Conservation (phyloP, 257 asterid species). For the Leonotis leonurus region DNA sequence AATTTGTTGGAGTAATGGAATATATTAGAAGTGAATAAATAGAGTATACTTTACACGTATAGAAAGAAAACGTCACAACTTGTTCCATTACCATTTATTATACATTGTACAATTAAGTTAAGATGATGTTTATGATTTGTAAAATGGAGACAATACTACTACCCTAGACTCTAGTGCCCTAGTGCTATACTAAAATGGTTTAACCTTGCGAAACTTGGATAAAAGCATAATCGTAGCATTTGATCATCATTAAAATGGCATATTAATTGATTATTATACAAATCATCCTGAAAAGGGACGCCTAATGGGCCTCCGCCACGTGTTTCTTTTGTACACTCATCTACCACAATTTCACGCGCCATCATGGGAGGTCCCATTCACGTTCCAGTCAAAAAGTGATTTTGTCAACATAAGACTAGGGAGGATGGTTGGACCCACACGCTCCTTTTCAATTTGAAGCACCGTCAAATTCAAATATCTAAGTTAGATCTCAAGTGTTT, state of each 20-base stretch:
- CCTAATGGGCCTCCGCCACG: constrained; percentile 22
- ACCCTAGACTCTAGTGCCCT: too few relatives aligned
- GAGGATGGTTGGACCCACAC: constrained; percentile 19
- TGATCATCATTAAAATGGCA: neutral
- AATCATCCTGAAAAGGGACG: neutral
- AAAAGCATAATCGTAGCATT: neutral
- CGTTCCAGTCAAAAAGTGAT: constrained; percentile 27
- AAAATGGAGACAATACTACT: neutral
- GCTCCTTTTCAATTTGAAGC: neutral
- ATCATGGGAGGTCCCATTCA: constrained; percentile 17
- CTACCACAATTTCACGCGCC: constrained; percentile 16
- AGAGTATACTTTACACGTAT: too few relatives aligned
- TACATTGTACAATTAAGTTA: neutral
- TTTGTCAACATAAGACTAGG: constrained; percentile 8
- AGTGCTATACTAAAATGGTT: too few relatives aligned
- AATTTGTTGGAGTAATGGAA: too few relatives aligned
- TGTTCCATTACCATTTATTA: too few relatives aligned
- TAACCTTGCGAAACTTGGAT: neutral
- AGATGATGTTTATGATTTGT: constrained; percentile 8
- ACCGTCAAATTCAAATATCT: neutral
- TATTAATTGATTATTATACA: constrained; percentile 1
- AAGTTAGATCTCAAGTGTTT: too few relatives aligned
- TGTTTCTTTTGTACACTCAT: constrained; percentile 1
- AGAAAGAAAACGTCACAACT: too few relatives aligned
- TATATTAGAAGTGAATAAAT: too few relatives aligned